phyloP scores from a whole-genome alignment of 768 basidiomycete species.

The Boletus rubroflammeus region DNA sequence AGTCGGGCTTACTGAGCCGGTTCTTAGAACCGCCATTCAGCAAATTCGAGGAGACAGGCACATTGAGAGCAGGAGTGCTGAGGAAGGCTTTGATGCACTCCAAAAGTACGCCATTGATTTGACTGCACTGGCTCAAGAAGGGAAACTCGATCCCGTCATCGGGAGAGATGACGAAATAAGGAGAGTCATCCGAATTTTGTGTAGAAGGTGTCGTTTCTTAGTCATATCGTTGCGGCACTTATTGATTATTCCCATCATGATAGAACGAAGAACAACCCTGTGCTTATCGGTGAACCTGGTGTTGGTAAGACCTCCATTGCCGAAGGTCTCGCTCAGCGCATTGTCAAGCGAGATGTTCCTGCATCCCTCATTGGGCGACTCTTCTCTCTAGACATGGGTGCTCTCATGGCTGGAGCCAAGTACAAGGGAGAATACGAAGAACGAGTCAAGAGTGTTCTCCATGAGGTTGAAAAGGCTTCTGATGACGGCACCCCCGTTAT shows the following conservation, averaged over 20 bases:
- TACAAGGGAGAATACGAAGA: constrained; percentile 98
- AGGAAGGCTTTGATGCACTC: constrained; percentile 90
- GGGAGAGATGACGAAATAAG: constrained; percentile 92
- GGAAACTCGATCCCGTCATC: constrained; percentile 94
- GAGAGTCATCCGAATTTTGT: constrained; percentile 78
- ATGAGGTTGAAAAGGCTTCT: constrained; percentile 87
- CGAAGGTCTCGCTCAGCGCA: constrained; percentile 93
- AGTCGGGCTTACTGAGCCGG: constrained; percentile 62
- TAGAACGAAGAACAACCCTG: constrained; percentile 96
- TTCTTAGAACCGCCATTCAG: constrained; percentile 72
- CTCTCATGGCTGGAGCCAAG: constrained; percentile 88
- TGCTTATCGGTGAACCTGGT: constrained; percentile 91
- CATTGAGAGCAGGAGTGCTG: constrained; percentile 82
- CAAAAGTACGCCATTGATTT: constrained; percentile 86
- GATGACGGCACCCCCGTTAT: constrained; percentile 78
- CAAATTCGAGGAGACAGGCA: constrained; percentile 80
- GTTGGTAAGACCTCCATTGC: constrained; percentile 95
- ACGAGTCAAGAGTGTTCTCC: constrained; percentile 86
- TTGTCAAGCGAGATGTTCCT: constrained; percentile 91
- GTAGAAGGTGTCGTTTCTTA: constrained; percentile 52
- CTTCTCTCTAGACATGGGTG: constrained; percentile 91
- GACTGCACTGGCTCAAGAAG: constrained; percentile 83
- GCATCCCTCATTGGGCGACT: constrained; percentile 67
- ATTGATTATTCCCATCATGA: constrained; percentile 14
- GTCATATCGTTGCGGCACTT: neutral